Evolutionary conservation across 2,329 filamentous ascomycete species (phyloP).

Genomic region (Epichloe festucae): DNA sequence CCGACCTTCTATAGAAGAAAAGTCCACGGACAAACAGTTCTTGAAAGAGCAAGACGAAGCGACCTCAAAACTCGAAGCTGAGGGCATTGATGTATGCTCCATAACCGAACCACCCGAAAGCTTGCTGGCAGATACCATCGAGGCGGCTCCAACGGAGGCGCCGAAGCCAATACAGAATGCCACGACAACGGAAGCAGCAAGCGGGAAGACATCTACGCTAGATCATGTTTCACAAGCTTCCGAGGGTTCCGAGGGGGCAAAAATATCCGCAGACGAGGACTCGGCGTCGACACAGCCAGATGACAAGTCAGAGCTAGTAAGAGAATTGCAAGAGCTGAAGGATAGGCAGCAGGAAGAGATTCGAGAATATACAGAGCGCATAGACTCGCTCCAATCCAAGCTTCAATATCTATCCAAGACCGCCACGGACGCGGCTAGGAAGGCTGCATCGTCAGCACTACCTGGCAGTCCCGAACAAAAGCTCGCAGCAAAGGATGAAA

Average conservation of each 20-base stretch:
- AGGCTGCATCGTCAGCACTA: slow-evolving; percentile 47
- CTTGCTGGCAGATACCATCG: background rate
- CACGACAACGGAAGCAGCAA: background rate
- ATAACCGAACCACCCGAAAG: background rate
- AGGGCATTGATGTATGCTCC: background rate
- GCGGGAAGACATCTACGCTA: background rate
- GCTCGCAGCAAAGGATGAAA: slow-evolving; percentile 78
- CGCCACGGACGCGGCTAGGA: slow-evolving; percentile 61
- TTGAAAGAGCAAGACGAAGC: background rate
- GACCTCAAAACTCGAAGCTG: background rate
- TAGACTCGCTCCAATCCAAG: slow-evolving; percentile 86
- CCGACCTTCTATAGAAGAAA: slow-evolving; percentile 16
- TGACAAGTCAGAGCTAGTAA: slow-evolving; percentile 4
- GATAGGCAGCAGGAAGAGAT: slow-evolving; percentile 61
- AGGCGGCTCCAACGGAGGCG: background rate
- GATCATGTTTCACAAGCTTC: background rate
- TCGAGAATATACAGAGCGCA: slow-evolving; percentile 71
- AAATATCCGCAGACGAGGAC: background rate
- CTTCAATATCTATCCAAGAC: slow-evolving; percentile 77
- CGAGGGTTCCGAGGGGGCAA: background rate
- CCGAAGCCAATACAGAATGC: background rate
- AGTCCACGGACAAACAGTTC: slow-evolving; percentile 14
- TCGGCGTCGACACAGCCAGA: background rate
- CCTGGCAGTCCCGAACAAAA: slow-evolving; percentile 61
- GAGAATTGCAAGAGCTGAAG: slow-evolving; percentile 15